Base-by-base conservation (phyloP, 1,284 basidiomycete genomes). In the Rhodotorula sp. region DNA sequence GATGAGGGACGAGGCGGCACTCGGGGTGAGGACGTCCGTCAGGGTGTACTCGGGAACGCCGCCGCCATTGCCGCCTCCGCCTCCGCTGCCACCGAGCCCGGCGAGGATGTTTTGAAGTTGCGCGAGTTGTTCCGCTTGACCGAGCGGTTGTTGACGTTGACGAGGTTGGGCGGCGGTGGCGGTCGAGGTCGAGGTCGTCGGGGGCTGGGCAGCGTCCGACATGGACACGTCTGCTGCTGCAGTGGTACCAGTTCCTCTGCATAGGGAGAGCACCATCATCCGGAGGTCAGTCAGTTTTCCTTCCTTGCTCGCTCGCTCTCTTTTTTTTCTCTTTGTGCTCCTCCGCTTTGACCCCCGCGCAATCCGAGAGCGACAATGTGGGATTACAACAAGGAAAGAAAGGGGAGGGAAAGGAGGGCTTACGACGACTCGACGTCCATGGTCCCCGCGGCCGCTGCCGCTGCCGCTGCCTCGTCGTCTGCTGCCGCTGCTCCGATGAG, bases 401-500 rank as follows among this genome's bases (percentile, higher is more conserved):
- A 15, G 51, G 15, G 14, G 49, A 16, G 18, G 26, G 26, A 26
- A 23, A 51, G 64, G 61, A 57, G 26, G 60, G 69, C 77, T 77
- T 70, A 77, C 77, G 68, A 52, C 60, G 68, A 52, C 63, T 74
- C 74, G 58, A 76, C 67, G 31, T 74, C 70, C 76, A 77, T 74
- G 26, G 52, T 58, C 46, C 70, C 64, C 58, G 47, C 46, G 29
- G 64, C 62, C 54, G 70, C 61, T 54, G 58, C 62, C 54, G 70
- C 61, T 54, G 58, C 51, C 31, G 51, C 46, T 60, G 48, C 47
- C 62, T 58, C 56, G 15, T 69, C 72, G 46, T 66, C 67, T 21
- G 62, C 62, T 5, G 62, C 69, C 10, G 67, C 69, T 12, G 68
- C 75, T 3, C 77, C 78, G 46, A 80, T 80, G 39, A 80, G 67